phyloP scores from a whole-genome alignment of 306 rosid genomes.

The Cucurbita moschata region DNA sequence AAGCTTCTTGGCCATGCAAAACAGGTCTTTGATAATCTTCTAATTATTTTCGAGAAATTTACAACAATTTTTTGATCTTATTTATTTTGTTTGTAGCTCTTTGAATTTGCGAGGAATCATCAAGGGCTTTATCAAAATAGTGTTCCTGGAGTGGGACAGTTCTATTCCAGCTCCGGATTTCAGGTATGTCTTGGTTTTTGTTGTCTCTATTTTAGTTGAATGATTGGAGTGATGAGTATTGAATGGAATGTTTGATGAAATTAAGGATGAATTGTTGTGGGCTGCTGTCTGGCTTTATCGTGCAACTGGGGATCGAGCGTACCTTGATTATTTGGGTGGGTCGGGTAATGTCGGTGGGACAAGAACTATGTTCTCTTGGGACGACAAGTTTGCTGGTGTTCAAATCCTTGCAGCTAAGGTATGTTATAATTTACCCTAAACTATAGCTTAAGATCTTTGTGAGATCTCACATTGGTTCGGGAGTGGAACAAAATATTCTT shows the following conservation, averaged over 20 bases:
- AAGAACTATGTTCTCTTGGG: conserved; percentile 42
- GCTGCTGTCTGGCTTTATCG: conserved; percentile 59
- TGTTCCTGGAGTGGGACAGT: conserved; percentile 8
- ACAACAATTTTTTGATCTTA: neutral
- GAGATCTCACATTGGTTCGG: no score
- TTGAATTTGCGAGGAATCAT: conserved; percentile 26
- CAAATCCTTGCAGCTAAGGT: conserved; percentile 44
- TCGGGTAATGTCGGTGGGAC: conserved; percentile 19
- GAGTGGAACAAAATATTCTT: no score
- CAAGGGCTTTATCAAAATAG: conserved; percentile 29
- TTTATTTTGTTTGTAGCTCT: conserved; percentile 17
- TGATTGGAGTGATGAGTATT: neutral
- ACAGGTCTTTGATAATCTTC: conserved; percentile 11
- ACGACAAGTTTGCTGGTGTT: conserved; percentile 40
- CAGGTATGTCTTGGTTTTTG: conserved; percentile 16
- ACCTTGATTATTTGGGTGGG: conserved; percentile 19
- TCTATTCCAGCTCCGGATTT: conserved; percentile 46
- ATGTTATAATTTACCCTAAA: no score
- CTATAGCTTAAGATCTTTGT: no score
- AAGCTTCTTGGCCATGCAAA: conserved; percentile 25
- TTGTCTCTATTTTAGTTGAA: neutral
- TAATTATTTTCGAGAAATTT: neutral
- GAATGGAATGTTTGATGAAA: neutral
- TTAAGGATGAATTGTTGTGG: conserved; percentile 50
- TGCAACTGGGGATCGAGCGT: conserved; percentile 16